A percentile compares a stretch with the other conserved stretches of the same genome.
These are phyloP conservation scores for Podila epigama DNA, from an alignment of 192 early-diverging fungal genomes.

Conservation along the genomic window DNA sequence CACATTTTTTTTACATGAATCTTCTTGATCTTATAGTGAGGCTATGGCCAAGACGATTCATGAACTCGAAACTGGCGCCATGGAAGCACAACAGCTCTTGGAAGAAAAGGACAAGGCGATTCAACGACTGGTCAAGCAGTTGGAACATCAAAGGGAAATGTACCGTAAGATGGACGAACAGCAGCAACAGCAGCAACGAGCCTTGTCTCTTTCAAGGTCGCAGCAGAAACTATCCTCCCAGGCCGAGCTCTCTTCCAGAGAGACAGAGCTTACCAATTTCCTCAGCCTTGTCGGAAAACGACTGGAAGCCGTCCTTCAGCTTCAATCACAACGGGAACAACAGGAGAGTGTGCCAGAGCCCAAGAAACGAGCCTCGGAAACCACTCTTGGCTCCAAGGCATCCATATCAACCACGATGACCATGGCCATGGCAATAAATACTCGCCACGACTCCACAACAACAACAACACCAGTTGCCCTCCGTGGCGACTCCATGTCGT, in stretches of 20 bases:
- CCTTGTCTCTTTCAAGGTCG: conserved; percentile 14
- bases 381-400: background rate
- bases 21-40: conserved; percentile 1
- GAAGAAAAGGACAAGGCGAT: conserved; percentile 49
- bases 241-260: background rate
- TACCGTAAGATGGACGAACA: conserved; percentile 38
- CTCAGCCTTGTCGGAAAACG: conserved; percentile 7
- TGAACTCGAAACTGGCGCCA: conserved; percentile 18
- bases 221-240: conserved; percentile 9
- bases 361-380: background rate
- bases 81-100: conserved; percentile 27
- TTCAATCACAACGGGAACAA: conserved; percentile 9
- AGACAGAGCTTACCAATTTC: conserved; percentile 6
- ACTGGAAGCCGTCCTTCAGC: conserved; percentile 20
- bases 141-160: conserved; percentile 30
- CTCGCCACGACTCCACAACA: too few relatives aligned
- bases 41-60: conserved; percentile 24
- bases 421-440: background rate
- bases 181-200: conserved; percentile 43
- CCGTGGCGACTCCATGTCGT: conserved; percentile 18
- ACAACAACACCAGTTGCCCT: background rate
- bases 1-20: background rate
- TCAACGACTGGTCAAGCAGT: conserved; percentile 48
- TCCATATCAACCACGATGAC: background rate
- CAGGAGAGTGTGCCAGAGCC: conserved; percentile 5